Conservation (phyloP, 805 yeast species). For the Wickerhamomyces tratensis region DNA sequence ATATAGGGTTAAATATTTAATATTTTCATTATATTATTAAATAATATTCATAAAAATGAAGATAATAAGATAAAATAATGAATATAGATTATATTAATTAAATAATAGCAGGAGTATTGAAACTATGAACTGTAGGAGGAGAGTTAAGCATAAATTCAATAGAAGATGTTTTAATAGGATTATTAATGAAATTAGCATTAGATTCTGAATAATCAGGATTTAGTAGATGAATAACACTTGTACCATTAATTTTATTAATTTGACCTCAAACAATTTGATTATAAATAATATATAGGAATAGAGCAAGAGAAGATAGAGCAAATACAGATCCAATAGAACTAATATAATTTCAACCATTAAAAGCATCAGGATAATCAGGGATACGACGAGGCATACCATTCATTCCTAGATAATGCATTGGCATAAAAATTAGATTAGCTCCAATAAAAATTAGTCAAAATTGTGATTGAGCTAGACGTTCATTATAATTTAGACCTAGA, state of each 20-base stretch:
- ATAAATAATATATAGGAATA: constrained; percentile 13
- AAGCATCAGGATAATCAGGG: constrained; percentile 5
- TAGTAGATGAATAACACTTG: constrained; percentile 7
- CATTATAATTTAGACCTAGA: constrained; percentile 6
- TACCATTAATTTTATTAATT: constrained; percentile 10
- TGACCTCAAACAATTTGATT: constrained; percentile 17
- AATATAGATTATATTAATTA: no score
- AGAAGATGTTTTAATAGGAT: constrained; percentile 11
- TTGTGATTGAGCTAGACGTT: constrained; percentile 5
- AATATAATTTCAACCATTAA: constrained; percentile 9
- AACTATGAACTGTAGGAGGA: constrained; percentile 14
- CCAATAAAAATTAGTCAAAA: constrained; percentile 8
- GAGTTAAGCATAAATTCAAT: constrained; percentile 13
- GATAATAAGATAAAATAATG: no score
- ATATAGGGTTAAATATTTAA: no score
- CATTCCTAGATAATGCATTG: constrained; percentile 7
- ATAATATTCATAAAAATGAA: no score
- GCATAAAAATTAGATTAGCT: constrained; percentile 7
- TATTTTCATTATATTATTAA: no score
- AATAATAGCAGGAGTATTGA: constrained; percentile 17
- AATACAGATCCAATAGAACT: constrained; percentile 14
- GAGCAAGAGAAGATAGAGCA: constrained; percentile 10
- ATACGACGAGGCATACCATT: constrained; percentile 10
- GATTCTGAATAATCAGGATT: constrained; percentile 15
- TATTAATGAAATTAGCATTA: constrained; percentile 7